Percentiles rank a stretch among this genome's conserved stretches.
Evolutionary conservation across 495 filamentous ascomycete species (phyloP).

Genomic region (Cercophora sp.): DNA sequence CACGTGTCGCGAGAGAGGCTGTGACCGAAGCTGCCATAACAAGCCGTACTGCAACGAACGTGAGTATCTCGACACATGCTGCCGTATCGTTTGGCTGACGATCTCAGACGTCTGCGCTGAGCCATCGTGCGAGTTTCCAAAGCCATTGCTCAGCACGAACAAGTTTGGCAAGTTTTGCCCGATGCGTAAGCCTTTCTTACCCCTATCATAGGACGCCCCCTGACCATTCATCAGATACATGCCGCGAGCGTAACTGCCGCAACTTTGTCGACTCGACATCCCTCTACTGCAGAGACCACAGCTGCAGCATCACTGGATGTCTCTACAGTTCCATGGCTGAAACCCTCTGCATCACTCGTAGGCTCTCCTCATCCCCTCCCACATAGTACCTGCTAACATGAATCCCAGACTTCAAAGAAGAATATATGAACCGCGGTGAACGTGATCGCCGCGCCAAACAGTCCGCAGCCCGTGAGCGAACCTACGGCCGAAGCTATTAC

Average conservation of each 20-base stretch:
- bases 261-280: conserved; percentile 15
- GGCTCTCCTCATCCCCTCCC: not conserved
- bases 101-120: conserved; percentile 12
- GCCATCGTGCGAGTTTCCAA: conserved; percentile 4
- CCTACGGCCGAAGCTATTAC: not conserved
- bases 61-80: conserved; percentile 14
- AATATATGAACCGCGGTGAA: conserved; percentile 22
- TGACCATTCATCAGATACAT: no score
- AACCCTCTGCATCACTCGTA: conserved; percentile 21
- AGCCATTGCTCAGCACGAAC: not conserved
- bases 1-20: conserved; percentile 27
- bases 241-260: conserved; percentile 16
- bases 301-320: conserved; percentile 22
- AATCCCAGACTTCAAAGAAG: conserved; percentile 24
- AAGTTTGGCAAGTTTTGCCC: conserved; percentile 16
- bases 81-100: not conserved
- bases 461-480: not conserved
- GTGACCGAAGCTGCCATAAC: conserved; percentile 15
- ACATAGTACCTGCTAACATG: no score
- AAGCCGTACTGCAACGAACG: conserved; percentile 26
- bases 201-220: no score
- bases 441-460: not conserved
- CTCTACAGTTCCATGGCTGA: conserved; percentile 19
- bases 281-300: conserved; percentile 19
- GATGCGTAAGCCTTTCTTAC: conserved; percentile 12